Conservation (phyloP, 306 rosid genomes). For the Fragaria nilgerrensis region DNA sequence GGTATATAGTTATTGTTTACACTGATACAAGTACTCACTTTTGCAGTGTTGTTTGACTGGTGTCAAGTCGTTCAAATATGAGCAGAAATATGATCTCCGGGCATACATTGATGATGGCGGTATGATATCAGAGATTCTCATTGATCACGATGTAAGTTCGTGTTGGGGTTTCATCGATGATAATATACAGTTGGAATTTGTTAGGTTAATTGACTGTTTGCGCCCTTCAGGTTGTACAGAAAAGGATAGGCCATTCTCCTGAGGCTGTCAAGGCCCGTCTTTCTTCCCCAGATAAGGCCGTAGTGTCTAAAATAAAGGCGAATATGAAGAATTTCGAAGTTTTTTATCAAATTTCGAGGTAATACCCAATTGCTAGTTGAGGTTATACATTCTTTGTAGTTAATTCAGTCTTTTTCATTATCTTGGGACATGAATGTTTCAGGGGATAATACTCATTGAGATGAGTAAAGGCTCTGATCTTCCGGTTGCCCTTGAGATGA, state of each 20-base stretch:
- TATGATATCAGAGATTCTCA: constrained; percentile 73
- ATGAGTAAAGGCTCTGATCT: constrained; percentile 43
- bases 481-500: constrained; percentile 77
- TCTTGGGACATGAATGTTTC: constrained; percentile 12
- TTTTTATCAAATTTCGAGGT: constrained; percentile 83
- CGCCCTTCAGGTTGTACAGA: constrained; percentile 64
- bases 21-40: constrained; percentile 24
- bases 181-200: background rate
- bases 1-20: constrained; percentile 7
- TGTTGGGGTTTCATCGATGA: constrained; percentile 16
- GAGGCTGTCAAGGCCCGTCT: constrained; percentile 66
- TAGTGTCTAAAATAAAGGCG: constrained; percentile 53
- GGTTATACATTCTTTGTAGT: background rate
- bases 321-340: constrained; percentile 64
- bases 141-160: constrained; percentile 71
- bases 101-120: constrained; percentile 90
- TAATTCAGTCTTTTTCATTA: constrained; percentile 9
- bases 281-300: constrained; percentile 58
- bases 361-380: background rate
- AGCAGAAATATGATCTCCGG: constrained; percentile 65
- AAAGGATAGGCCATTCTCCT: constrained; percentile 74
- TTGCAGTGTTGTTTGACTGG: constrained; percentile 88
- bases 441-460: constrained; percentile 81
- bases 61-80: constrained; percentile 79
- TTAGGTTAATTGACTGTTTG: constrained; percentile 16